Percentiles rank a stretch among this genome's conserved stretches.
These are phyloP conservation scores for Ciborinia camelliae DNA, from an alignment of 2,329 filamentous ascomycete species.

Conservation along the genomic window DNA sequence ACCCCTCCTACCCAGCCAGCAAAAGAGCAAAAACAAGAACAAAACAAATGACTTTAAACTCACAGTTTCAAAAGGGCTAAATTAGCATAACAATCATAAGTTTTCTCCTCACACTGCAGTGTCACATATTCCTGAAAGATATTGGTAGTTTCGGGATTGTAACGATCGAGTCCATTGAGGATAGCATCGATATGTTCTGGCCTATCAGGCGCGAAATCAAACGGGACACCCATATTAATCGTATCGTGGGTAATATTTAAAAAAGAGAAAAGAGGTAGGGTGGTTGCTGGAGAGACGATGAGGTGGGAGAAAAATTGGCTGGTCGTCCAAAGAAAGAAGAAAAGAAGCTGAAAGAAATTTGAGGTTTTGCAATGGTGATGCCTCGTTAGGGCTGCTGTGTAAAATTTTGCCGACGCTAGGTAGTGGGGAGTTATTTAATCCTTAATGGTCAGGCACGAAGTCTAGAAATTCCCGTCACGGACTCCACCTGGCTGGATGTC, in stretches of 20 bases:
- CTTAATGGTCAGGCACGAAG: background rate
- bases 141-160: constrained; percentile 95
- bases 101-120: constrained; percentile 92
- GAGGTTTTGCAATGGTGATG: constrained; percentile 10
- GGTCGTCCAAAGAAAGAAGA: constrained; percentile 15
- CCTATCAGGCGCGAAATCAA: constrained; percentile 87
- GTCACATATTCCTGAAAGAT: constrained; percentile 92
- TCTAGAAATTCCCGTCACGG: background rate
- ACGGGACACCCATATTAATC: constrained; percentile 42
- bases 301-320: constrained; percentile 16
- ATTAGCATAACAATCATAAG: constrained; percentile 95
- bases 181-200: constrained; percentile 90
- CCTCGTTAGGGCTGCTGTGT: constrained; percentile 20
- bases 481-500: background rate
- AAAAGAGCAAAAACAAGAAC: background rate
- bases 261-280: background rate
- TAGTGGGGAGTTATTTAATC: constrained; percentile 8
- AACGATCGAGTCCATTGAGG: constrained; percentile 94
- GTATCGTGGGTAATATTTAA: background rate
- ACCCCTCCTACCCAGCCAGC: background rate
- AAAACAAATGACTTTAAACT: constrained; percentile 45
- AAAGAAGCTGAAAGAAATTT: constrained; percentile 16
- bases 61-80: constrained; percentile 95
- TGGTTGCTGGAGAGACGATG: constrained; percentile 4
- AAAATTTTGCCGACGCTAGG: constrained; percentile 20